Evolutionary conservation across 306 rosid genomes (phyloP).

Genomic region (Erythrophleum fordii): DNA sequence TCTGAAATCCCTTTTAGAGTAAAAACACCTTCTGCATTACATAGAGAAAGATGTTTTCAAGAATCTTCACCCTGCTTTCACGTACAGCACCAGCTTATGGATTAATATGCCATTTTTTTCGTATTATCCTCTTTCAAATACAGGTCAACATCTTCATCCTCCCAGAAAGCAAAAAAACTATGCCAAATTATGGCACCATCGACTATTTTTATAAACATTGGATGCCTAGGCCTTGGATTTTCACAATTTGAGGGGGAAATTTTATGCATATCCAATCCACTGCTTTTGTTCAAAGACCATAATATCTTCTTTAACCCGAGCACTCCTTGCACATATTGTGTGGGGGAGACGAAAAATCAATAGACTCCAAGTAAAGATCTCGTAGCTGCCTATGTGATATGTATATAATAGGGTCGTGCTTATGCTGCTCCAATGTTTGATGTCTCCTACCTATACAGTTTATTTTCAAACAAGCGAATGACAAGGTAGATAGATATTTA

Average conservation of each 20-base stretch:
- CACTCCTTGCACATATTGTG: not conserved
- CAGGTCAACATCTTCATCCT: not conserved
- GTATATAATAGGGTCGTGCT: not conserved
- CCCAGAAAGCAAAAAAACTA: too few relatives aligned
- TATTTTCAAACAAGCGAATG: not conserved
- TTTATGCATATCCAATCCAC: not conserved
- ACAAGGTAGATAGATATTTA: not conserved
- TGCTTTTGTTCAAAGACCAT: not conserved
- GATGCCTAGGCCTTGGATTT: not conserved
- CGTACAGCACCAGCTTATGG: not conserved
- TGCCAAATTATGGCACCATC: not conserved
- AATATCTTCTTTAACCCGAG: not conserved
- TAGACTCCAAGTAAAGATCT: not conserved
- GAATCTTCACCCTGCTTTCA: too few relatives aligned
- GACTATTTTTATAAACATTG: not conserved
- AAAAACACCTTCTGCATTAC: not conserved
- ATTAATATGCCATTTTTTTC: not conserved
- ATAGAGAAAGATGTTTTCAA: too few relatives aligned
- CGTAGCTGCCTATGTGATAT: too few relatives aligned
- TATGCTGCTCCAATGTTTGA: conserved; percentile 1
- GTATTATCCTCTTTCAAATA: not conserved
- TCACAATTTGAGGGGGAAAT: not conserved
- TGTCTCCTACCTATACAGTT: not conserved
- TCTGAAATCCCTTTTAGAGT: not conserved
- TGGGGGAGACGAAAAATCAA: not conserved